phyloP scores from a whole-genome alignment of 176 grass and related monocot species.

The Eleusine coracana region DNA sequence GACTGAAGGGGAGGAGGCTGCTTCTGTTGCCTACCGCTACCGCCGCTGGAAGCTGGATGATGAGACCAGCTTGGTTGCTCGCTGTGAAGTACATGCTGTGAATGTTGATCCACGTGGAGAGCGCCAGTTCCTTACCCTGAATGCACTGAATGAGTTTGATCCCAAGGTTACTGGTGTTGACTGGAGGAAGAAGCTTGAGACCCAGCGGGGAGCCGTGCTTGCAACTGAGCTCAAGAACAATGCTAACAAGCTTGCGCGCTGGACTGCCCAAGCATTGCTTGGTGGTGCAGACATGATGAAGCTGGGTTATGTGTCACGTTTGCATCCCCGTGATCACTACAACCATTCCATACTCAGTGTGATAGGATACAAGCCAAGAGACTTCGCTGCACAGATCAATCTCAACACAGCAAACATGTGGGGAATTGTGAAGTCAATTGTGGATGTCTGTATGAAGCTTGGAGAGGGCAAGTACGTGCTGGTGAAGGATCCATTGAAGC shows the following conservation, averaged over 20 bases:
- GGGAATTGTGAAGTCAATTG: conserved; percentile 89
- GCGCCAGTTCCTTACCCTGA: conserved; percentile 71
- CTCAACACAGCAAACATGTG: conserved; percentile 88
- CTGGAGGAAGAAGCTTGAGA: conserved; percentile 91
- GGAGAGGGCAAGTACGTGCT: conserved; percentile 90
- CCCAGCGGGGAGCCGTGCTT: conserved; percentile 75
- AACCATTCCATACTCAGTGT: conserved; percentile 80
- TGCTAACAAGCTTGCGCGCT: conserved; percentile 86
- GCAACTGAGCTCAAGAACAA: conserved; percentile 95
- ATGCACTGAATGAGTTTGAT: conserved; percentile 83
- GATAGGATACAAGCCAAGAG: conserved; percentile 76
- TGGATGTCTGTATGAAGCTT: conserved; percentile 87
- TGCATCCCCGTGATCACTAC: conserved; percentile 77
- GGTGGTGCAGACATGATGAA: conserved; percentile 87
- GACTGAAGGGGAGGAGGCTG: conserved; percentile 60
- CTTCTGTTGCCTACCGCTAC: conserved; percentile 78
- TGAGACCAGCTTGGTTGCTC: conserved; percentile 65
- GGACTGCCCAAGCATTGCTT: conserved; percentile 78
- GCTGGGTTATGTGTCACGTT: conserved; percentile 70
- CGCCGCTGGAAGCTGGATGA: conserved; percentile 81
- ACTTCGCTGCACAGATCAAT: conserved; percentile 87
- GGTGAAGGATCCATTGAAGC: conserved; percentile 79
- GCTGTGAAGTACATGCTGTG: conserved; percentile 75
- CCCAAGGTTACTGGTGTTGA: conserved; percentile 84
- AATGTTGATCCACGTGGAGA: conserved; percentile 53